Evolutionary conservation across 2,329 filamentous ascomycete species (phyloP).

Genomic region (Fusarium torulosum): DNA sequence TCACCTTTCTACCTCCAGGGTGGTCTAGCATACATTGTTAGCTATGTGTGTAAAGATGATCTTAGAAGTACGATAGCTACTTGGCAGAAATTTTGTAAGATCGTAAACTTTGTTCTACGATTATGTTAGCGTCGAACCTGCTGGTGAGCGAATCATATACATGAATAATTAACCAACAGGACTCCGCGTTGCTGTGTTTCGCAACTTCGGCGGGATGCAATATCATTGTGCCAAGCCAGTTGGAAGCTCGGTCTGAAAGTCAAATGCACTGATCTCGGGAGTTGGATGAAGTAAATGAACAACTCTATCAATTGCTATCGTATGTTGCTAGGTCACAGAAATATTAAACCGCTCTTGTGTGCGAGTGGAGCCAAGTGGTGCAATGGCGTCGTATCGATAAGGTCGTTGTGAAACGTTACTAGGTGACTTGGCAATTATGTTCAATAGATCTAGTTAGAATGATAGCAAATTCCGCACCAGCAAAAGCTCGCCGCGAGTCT

Average conservation of each 20-base stretch:
- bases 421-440: too few species aligned
- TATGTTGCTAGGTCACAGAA: neutral
- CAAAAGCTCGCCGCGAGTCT: too few species aligned
- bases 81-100: slow-evolving; percentile 29
- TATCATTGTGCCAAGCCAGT: neutral
- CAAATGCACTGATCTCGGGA: too few species aligned
- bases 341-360: neutral
- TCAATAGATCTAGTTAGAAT: too few species aligned
- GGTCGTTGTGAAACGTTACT: too few species aligned
- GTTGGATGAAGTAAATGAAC: too few species aligned
- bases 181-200: slow-evolving; percentile 19
- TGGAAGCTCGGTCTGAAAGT: too few species aligned
- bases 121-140: neutral
- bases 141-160: neutral
- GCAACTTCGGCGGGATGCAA: slow-evolving; percentile 20
- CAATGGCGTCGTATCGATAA: neutral
- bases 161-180: slow-evolving; percentile 34
- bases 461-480: too few species aligned
- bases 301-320: too few species aligned
- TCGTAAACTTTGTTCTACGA: slow-evolving; percentile 22
- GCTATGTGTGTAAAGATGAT: neutral
- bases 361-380: slow-evolving; percentile 18
- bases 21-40: slow-evolving; percentile 1
- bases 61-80: neutral
- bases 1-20: slow-evolving; percentile 27